phyloP scores from a whole-genome alignment of 208 protist genomes.

The Leishmania tropica region DNA sequence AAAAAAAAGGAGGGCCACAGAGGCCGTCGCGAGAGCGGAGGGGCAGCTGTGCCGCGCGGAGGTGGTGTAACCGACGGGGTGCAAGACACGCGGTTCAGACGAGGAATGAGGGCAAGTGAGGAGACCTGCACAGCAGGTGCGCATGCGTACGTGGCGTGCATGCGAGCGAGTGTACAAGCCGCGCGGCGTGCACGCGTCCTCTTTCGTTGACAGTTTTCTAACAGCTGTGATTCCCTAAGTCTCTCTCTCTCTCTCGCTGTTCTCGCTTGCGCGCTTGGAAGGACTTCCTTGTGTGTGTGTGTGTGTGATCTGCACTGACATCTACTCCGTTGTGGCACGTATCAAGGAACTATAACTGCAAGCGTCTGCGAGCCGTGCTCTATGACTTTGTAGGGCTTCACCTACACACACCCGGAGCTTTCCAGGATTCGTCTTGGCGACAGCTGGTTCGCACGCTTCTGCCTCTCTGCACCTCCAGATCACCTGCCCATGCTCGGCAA shows the following conservation, averaged over 20 bases:
- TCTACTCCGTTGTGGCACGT: background rate
- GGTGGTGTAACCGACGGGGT: background rate
- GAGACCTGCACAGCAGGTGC: background rate
- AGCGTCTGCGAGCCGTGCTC: background rate
- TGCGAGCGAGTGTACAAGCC: background rate
- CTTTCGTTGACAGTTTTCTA: background rate
- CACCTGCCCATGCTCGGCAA: background rate
- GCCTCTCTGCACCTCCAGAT: background rate
- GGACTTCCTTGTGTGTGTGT: background rate
- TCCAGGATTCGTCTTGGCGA: background rate
- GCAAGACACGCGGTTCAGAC: background rate
- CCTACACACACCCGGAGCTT: background rate
- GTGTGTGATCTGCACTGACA: background rate
- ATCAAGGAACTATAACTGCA: background rate
- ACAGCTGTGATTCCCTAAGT: background rate
- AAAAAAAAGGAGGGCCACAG: background rate
- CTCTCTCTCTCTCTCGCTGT: background rate
- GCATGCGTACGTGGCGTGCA: background rate
- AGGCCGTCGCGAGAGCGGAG: background rate
- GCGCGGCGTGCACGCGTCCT: background rate
- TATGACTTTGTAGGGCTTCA: background rate
- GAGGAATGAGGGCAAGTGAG: background rate
- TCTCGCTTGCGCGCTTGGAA: background rate
- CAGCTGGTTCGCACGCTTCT: background rate
- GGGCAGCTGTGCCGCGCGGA: background rate